phyloP scores from a whole-genome alignment of 306 rosid species.

The Cucumis sativus region DNA sequence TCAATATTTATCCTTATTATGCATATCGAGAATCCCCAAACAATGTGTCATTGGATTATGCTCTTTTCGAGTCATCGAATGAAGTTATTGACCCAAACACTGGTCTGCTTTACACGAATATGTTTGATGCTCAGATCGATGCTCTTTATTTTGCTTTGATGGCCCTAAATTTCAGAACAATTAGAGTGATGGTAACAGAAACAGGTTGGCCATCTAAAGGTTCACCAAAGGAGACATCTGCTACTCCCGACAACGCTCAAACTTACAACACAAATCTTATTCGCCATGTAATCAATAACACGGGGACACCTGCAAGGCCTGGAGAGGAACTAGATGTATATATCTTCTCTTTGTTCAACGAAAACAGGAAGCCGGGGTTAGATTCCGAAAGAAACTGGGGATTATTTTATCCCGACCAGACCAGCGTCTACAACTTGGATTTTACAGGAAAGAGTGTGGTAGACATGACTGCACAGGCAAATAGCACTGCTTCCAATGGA shows the following conservation, averaged over 20 bases:
- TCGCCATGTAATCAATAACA: conserved; percentile 37
- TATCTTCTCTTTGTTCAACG: conserved; percentile 60
- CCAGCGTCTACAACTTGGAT: conserved; percentile 88
- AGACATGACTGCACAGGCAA: conserved; percentile 43
- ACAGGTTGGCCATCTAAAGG: conserved; percentile 99
- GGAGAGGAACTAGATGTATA: conserved; percentile 37
- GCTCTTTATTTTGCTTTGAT: conserved; percentile 80
- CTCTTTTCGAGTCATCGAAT: conserved; percentile 69
- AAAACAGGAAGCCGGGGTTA: conserved; percentile 86
- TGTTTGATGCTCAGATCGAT: conserved; percentile 97
- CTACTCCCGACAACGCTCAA: conserved; percentile 68
- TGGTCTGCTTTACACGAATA: conserved; percentile 79
- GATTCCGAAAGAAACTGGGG: conserved; percentile 99
- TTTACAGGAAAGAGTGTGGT: conserved; percentile 66
- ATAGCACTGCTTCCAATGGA: conserved; percentile 48
- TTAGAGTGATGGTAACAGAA: conserved; percentile 83
- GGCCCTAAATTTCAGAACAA: conserved; percentile 83
- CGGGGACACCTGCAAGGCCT: conserved; percentile 41
- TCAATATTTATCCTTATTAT: conserved; percentile 91
- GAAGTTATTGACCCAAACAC: conserved; percentile 98
- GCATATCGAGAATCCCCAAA: conserved; percentile 76
- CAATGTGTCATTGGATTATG: conserved; percentile 72
- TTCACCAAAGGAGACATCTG: conserved; percentile 85
- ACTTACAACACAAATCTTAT: conserved; percentile 52
- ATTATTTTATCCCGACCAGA: conserved; percentile 83